phyloP scores from a whole-genome alignment of 2,329 filamentous ascomycete species.

The Xylariaceae sp. region DNA sequence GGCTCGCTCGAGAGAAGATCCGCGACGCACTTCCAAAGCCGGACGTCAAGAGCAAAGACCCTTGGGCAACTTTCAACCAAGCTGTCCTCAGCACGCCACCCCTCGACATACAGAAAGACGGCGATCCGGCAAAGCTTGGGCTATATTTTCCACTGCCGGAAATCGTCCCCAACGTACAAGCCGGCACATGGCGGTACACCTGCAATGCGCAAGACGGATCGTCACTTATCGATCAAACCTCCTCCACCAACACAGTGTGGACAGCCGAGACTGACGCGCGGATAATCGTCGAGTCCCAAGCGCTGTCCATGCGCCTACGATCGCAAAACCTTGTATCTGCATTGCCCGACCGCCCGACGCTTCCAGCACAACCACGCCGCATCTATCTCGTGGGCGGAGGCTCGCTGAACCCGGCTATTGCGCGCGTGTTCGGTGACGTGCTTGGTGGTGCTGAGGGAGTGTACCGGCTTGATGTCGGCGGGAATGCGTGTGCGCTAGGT shows the following conservation, averaged over 20 bases:
- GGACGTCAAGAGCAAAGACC: conserved; percentile 32
- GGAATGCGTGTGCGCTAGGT: conserved; percentile 89
- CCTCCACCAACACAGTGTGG: conserved; percentile 39
- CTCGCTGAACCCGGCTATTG: conserved; percentile 83
- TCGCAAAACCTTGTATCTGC: conserved; percentile 67
- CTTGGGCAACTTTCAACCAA: conserved; percentile 78
- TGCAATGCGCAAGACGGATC: conserved; percentile 52
- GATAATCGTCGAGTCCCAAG: conserved; percentile 88
- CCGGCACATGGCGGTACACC: conserved; percentile 81
- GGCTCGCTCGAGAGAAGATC: conserved; percentile 83
- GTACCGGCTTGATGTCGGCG: conserved; percentile 88
- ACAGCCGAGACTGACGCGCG: conserved; percentile 68
- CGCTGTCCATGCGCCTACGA: conserved; percentile 82
- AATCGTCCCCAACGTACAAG: conserved; percentile 84
- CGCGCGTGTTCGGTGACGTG: conserved; percentile 76
- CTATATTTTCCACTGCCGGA: conserved; percentile 95
- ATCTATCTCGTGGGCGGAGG: conserved; percentile 76
- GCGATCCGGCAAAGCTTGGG: conserved; percentile 69
- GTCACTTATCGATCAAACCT: conserved; percentile 36
- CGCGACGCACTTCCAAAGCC: conserved; percentile 68
- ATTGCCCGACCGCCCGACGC: conserved; percentile 36
- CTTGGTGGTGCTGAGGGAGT: conserved; percentile 85
- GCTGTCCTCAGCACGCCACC: conserved; percentile 62
- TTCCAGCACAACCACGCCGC: conserved; percentile 46
- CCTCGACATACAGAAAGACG: conserved; percentile 53